These are phyloP conservation scores for Ceratocystis cubensis DNA, from an alignment of 2,329 filamentous ascomycete species.

Conservation along the genomic window DNA sequence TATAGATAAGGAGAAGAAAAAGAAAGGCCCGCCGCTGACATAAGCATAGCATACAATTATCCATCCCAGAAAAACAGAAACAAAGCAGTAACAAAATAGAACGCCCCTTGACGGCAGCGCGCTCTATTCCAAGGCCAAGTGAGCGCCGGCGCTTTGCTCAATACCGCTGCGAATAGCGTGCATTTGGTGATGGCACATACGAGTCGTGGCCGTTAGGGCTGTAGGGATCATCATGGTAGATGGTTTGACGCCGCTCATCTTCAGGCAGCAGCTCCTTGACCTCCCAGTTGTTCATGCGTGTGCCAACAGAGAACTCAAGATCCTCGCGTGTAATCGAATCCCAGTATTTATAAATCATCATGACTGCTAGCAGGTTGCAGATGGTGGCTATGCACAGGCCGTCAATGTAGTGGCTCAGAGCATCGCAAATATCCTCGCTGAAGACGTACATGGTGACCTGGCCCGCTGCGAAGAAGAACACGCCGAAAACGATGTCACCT, in stretches of 20 bases:
- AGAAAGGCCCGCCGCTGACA: slow-evolving; percentile 2
- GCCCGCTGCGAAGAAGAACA: slow-evolving; percentile 82
- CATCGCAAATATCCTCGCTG: slow-evolving; percentile 70
- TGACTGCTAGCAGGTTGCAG: slow-evolving; percentile 85
- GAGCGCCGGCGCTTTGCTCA: neutral
- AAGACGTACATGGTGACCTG: slow-evolving; percentile 90
- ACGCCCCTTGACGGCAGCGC: too few relatives aligned
- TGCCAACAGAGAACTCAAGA: slow-evolving; percentile 93
- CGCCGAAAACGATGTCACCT: slow-evolving; percentile 78
- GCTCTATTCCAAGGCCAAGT: neutral
- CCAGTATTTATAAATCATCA: slow-evolving; percentile 99
- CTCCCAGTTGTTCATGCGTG: slow-evolving; percentile 95
- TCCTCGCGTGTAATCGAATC: slow-evolving; percentile 98
- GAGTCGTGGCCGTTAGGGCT: slow-evolving; percentile 32
- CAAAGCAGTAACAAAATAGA: neutral
- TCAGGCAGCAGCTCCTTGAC: slow-evolving; percentile 82
- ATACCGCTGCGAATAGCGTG: slow-evolving; percentile 19
- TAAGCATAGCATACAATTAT: slow-evolving; percentile 9
- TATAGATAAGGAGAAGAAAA: neutral
- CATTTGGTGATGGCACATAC: slow-evolving; percentile 7
- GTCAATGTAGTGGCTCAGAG: slow-evolving; percentile 82
- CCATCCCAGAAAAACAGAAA: neutral
- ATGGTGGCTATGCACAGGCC: slow-evolving; percentile 88
- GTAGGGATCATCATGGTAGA: slow-evolving; percentile 58
- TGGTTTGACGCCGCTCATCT: slow-evolving; percentile 61